Conservation (phyloP, 176 grass and related monocot genomes). For the Dactylis glomerata region DNA sequence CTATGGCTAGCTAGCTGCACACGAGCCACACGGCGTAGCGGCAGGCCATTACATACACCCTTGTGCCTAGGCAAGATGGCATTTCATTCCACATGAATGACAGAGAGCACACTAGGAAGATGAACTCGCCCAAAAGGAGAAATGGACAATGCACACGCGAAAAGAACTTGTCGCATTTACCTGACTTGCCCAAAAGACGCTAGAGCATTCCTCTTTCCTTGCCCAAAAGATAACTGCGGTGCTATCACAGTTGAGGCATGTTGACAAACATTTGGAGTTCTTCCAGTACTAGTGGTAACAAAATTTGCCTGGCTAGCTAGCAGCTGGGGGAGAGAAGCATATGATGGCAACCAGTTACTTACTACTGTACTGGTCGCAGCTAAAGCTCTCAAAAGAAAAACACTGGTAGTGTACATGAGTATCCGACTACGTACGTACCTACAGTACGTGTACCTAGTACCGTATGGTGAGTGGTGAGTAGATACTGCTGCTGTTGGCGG, state of each 20-base stretch:
- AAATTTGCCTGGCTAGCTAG: not conserved
- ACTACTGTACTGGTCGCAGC: not conserved
- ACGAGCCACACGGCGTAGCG: not conserved
- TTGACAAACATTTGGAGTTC: no score
- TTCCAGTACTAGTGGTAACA: not conserved
- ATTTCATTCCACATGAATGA: conserved; percentile 8
- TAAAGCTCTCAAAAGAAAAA: not conserved
- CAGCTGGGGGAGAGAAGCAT: not conserved
- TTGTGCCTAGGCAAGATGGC: conserved; percentile 16
- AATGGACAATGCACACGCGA: not conserved
- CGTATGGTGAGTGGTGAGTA: not conserved
- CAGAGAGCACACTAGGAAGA: not conserved
- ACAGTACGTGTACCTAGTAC: not conserved
- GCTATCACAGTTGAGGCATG: not conserved
- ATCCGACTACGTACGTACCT: not conserved
- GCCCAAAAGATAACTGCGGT: not conserved
- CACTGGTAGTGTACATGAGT: not conserved
- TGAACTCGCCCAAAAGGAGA: not conserved
- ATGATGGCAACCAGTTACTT: not conserved
- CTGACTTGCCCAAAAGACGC: not conserved
- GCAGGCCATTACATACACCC: not conserved
- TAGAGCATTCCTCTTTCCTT: not conserved
- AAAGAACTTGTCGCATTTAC: conserved; percentile 15
- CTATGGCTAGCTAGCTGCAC: not conserved
- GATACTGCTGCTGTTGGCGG: not conserved